Conservation (phyloP, 1,284 basidiomycete genomes). For the Bondarzewia mesenterica region DNA sequence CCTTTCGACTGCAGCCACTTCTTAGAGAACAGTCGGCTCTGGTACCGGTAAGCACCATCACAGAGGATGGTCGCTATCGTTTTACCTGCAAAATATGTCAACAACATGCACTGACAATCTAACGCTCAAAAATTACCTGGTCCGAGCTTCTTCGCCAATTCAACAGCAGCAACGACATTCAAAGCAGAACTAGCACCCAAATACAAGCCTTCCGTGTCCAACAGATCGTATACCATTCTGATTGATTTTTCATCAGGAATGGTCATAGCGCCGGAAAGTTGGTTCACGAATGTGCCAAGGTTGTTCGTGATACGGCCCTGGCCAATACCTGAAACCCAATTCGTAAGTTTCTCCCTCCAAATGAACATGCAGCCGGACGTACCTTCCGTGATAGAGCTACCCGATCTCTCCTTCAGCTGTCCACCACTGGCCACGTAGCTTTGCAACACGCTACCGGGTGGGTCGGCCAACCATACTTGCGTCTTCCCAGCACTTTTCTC, state of each 20-base stretch:
- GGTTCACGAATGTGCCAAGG: slow-evolving; percentile 75
- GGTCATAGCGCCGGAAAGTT: slow-evolving; percentile 77
- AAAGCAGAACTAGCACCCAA: slow-evolving; percentile 94
- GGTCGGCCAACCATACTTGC: slow-evolving; percentile 93
- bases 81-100: slow-evolving; percentile 53
- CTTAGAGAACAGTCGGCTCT: slow-evolving; percentile 93
- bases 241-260: slow-evolving; percentile 90
- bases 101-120: too few species aligned
- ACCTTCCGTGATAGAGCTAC: slow-evolving; percentile 97
- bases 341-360: neutral
- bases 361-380: slow-evolving; percentile 9
- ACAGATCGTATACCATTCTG: slow-evolving; percentile 86
- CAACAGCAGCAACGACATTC: slow-evolving; percentile 90
- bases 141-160: slow-evolving; percentile 83
- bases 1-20: slow-evolving; percentile 87
- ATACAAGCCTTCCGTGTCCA: slow-evolving; percentile 93
- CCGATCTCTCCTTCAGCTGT: slow-evolving; percentile 71
- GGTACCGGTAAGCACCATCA: slow-evolving; percentile 96
- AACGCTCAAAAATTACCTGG: too few species aligned
- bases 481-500: slow-evolving; percentile 78
- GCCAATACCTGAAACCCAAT: slow-evolving; percentile 70
- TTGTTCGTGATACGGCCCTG: slow-evolving; percentile 98
- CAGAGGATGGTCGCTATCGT: slow-evolving; percentile 88
- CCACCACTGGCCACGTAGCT: slow-evolving; percentile 82
- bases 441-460: slow-evolving; percentile 90